phyloP scores from a whole-genome alignment of 2,329 filamentous ascomycete species.

The Sphaerulina populicola region DNA sequence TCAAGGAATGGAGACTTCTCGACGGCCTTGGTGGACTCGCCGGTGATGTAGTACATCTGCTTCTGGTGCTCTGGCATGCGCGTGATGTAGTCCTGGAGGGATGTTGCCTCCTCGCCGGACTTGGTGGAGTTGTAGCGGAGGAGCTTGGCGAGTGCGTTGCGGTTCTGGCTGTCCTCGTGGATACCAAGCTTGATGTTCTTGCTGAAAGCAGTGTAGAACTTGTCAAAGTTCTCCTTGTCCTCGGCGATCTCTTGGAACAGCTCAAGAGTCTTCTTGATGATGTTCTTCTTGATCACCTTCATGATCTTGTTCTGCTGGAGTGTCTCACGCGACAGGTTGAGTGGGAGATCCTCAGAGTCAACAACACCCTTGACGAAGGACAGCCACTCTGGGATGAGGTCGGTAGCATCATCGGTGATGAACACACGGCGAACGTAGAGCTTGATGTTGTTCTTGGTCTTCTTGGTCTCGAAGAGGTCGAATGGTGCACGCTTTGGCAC shows the following conservation, averaged over 20 bases:
- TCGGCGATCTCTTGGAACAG: constrained; percentile 98
- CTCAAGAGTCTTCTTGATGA: constrained; percentile 99
- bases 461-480: constrained; percentile 99
- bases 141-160: constrained; percentile 84
- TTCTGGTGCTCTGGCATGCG: constrained; percentile 99
- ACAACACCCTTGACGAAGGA: constrained; percentile 99
- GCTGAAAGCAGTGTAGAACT: constrained; percentile 99
- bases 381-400: constrained; percentile 98
- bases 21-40: constrained; percentile 98
- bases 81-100: constrained; percentile 92
- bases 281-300: constrained; percentile 99
- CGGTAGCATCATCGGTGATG: constrained; percentile 98
- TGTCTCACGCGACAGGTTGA: constrained; percentile 99
- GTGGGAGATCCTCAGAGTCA: constrained; percentile 97
- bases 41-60: constrained; percentile 99
- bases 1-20: constrained; percentile 98
- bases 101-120: constrained; percentile 95
- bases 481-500: constrained; percentile 99
- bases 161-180: constrained; percentile 99
- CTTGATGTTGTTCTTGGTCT: constrained; percentile 99
- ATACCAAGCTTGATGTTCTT: constrained; percentile 99
- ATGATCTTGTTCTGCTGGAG: constrained; percentile 99
- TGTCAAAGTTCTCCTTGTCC: constrained; percentile 99
- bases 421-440: constrained; percentile 99
- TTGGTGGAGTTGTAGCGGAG: constrained; percentile 99